Evolutionary conservation across 352 stramenopile genomes (phyloP).

Genomic region (Globisporangium emineosum): DNA sequence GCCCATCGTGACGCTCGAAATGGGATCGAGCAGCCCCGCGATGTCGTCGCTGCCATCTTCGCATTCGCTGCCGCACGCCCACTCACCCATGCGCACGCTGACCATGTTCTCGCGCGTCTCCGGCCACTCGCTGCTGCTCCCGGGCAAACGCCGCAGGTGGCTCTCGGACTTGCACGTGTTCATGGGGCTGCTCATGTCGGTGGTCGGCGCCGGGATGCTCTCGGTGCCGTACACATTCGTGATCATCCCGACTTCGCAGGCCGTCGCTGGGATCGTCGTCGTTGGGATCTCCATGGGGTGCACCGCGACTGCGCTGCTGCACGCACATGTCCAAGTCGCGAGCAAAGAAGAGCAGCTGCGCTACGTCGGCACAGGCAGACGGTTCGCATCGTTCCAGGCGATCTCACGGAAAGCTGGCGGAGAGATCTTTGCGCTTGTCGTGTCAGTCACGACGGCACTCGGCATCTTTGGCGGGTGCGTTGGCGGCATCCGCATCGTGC

Average conservation of each 20-base stretch:
- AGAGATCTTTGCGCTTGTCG: not conserved
- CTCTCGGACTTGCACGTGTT: not conserved
- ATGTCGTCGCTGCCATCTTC: not conserved
- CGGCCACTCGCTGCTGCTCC: not conserved
- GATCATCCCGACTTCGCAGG: not conserved
- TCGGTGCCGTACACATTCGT: not conserved
- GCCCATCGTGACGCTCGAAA: not conserved
- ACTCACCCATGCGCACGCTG: not conserved
- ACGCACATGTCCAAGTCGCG: not conserved
- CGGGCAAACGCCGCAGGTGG: not conserved
- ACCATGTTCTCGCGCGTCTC: not conserved
- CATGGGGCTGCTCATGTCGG: not conserved
- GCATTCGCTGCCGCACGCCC: not conserved
- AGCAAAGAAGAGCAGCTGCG: not conserved
- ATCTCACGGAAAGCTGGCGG: not conserved
- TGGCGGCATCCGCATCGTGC: not conserved
- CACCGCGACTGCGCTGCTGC: not conserved
- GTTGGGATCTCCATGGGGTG: not conserved
- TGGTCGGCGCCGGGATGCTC: not conserved
- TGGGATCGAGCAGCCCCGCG: not conserved
- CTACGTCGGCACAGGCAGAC: not conserved
- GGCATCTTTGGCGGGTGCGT: not conserved
- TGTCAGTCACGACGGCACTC: not conserved
- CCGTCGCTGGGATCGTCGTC: not conserved
- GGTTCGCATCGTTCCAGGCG: not conserved